Base-by-base conservation (phyloP, 2,329 filamentous ascomycete genomes). In the Moelleriella libera region DNA sequence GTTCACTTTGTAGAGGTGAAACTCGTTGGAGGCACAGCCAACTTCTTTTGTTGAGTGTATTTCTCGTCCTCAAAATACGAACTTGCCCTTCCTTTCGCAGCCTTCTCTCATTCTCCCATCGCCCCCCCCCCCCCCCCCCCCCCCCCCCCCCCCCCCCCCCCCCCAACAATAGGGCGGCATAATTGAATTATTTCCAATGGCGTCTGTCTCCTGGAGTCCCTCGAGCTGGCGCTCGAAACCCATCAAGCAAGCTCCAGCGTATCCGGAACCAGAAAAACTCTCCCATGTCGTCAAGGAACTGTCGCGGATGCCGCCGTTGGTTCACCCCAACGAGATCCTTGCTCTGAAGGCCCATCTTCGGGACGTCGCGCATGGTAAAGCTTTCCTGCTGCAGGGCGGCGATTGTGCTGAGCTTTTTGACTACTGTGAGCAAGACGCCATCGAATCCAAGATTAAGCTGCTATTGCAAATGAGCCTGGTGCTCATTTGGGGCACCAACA, bases 371-470 rank as follows among this genome's bases (percentile, higher is more conserved):
- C 71, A 85, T 37, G 92, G 92, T 34, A 88, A 90, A 54, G 87
- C 90, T 10, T 97, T 98, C 63, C 74, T 98, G 8, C 78, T 98
- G 4, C 92, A 98, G 68, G 92, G 92, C 50, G 92, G 90, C 52
- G 92, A 98, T 68, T 98, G 92, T 61, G 92, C 92, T 12, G 92
- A 98, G 69, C 76, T 97, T 8, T 98, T 98, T 60, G 88, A 92
- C 65, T 98, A 98, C 71, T 98, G 92, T 66, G 82, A 85, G 57
- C 83, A 88, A 62, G 76, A 78, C 11, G 84, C 85, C 54, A 96
- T 98, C 56, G 88, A 97, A 67, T 84, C 87, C 52, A 98, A 97
- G 72, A 88, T 97, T 65, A 97, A 97, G 69, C 78, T 98, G 30
- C 76, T 98, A 31, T 71, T 98, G 50, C 92, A 98, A 68, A 97